Evolutionary conservation across 805 yeast species (phyloP).

Genomic region (Blastobotrys peoriensis): DNA sequence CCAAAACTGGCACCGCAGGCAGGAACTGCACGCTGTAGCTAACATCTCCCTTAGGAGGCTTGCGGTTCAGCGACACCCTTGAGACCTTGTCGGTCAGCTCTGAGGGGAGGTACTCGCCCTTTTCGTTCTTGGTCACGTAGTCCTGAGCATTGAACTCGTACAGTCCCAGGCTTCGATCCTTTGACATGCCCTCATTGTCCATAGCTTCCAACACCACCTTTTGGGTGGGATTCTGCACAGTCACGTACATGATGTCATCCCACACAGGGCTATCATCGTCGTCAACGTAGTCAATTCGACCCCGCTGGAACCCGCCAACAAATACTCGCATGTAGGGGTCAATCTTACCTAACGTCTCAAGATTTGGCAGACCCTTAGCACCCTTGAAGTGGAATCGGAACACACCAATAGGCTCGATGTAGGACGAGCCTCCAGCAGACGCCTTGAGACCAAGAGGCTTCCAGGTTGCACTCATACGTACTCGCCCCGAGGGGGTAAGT

Average conservation of each 20-base stretch:
- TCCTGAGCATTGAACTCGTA: constrained; percentile 64
- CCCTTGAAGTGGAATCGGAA: constrained; percentile 61
- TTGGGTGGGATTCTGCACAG: constrained; percentile 79
- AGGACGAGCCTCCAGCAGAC: constrained; percentile 63
- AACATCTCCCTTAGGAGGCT: constrained; percentile 79
- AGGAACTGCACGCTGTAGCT: constrained; percentile 73
- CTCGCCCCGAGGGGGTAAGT: constrained; percentile 60
- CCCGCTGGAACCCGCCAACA: constrained; percentile 68
- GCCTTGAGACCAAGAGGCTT: constrained; percentile 67
- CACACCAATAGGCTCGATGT: constrained; percentile 93
- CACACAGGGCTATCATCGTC: constrained; percentile 74
- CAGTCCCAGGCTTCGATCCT: constrained; percentile 83
- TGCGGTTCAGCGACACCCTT: constrained; percentile 58
- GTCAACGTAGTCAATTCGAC: constrained; percentile 65
- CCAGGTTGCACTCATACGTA: constrained; percentile 69
- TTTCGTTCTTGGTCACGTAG: constrained; percentile 52
- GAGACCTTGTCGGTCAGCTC: constrained; percentile 50
- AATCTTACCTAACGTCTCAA: constrained; percentile 83
- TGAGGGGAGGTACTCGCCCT: constrained; percentile 47
- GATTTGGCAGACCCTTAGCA: constrained; percentile 71
- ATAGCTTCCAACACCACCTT: constrained; percentile 78
- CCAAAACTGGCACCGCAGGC: constrained; percentile 74
- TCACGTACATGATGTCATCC: constrained; percentile 76
- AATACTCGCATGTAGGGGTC: constrained; percentile 86
- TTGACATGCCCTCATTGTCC: constrained; percentile 78